phyloP scores from a whole-genome alignment of 352 stramenopile genomes.

The Phytopythium kandeliae region DNA sequence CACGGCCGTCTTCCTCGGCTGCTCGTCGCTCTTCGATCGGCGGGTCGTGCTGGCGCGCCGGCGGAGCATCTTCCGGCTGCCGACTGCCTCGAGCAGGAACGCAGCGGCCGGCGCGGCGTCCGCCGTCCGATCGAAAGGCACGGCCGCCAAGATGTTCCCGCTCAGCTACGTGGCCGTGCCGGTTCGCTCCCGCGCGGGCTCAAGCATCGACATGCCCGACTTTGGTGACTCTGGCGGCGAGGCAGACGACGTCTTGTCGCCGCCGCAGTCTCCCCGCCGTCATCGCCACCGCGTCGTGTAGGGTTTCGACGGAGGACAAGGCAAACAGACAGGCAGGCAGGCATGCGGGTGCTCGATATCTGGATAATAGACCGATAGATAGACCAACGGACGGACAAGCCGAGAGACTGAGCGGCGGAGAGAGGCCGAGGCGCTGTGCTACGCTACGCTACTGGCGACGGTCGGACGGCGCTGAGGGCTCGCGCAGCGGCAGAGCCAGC shows the following conservation, averaged over 20 bases:
- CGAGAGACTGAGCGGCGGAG: too few species aligned
- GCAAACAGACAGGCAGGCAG: too few species aligned
- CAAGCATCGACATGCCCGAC: conserved; percentile 14
- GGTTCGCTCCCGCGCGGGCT: conserved; percentile 14
- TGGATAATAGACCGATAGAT: conserved; percentile 5
- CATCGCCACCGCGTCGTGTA: conserved; percentile 11
- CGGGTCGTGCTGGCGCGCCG: conserved; percentile 56
- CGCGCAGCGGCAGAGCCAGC: conserved; percentile 43
- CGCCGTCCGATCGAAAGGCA: too few species aligned
- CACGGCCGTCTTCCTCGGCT: conserved; percentile 78
- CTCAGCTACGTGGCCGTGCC: conserved; percentile 4
- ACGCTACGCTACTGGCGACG: too few species aligned
- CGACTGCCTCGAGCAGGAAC: conserved; percentile 25
- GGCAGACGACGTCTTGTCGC: conserved; percentile 20
- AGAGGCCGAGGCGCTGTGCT: too few species aligned
- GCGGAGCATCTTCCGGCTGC: conserved; percentile 54
- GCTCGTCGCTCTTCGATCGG: conserved; percentile 74
- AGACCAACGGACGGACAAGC: not conserved
- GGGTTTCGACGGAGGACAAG: too few species aligned
- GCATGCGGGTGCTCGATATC: not conserved
- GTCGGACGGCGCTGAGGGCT: too few species aligned
- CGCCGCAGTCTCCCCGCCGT: conserved; percentile 18
- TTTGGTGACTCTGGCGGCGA: conserved; percentile 15
- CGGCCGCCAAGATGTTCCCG: conserved; percentile 9
- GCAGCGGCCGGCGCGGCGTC: too few species aligned